These are phyloP conservation scores for Acrocalymma vagum DNA, from an alignment of 2,329 filamentous ascomycete species.

Conservation along the genomic window DNA sequence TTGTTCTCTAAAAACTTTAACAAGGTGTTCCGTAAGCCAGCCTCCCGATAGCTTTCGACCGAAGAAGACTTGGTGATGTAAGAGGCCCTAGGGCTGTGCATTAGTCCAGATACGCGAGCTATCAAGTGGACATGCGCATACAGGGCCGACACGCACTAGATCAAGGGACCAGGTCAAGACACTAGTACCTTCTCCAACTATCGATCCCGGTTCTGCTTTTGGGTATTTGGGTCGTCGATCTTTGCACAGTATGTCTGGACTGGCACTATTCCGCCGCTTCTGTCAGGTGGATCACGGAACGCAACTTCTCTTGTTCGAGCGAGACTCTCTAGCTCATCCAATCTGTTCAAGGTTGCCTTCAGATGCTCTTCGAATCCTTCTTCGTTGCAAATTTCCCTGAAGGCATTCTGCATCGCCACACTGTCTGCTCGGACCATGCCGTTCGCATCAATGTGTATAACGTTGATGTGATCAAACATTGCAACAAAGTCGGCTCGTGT, in stretches of 20 bases:
- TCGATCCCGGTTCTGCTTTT: too few species aligned
- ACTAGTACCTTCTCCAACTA: too few species aligned
- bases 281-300: conserved; percentile 72
- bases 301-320: conserved; percentile 90
- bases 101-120: too few species aligned
- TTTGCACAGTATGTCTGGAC: conserved; percentile 38
- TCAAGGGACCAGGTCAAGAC: too few species aligned
- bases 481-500: conserved; percentile 93
- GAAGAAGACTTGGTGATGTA: too few species aligned
- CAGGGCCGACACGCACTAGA: too few species aligned
- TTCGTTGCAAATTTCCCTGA: conserved; percentile 78
- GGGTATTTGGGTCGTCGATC: too few species aligned
- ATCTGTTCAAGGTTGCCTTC: conserved; percentile 81
- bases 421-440: conserved; percentile 91
- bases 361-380: conserved; percentile 84
- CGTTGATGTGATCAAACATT: conserved; percentile 87
- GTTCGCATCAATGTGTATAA: conserved; percentile 90
- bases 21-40: too few species aligned
- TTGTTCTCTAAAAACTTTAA: too few species aligned
- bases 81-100: too few species aligned
- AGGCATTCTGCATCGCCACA: conserved; percentile 94
- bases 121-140: too few species aligned
- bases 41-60: too few species aligned
- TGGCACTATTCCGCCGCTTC: conserved; percentile 39
- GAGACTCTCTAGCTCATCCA: conserved; percentile 89